Evolutionary conservation across 2,329 filamentous ascomycete genomes (phyloP), one percentile per base, ranked within the genome.

Genomic region (Cladosporium oxysporum): DNA sequence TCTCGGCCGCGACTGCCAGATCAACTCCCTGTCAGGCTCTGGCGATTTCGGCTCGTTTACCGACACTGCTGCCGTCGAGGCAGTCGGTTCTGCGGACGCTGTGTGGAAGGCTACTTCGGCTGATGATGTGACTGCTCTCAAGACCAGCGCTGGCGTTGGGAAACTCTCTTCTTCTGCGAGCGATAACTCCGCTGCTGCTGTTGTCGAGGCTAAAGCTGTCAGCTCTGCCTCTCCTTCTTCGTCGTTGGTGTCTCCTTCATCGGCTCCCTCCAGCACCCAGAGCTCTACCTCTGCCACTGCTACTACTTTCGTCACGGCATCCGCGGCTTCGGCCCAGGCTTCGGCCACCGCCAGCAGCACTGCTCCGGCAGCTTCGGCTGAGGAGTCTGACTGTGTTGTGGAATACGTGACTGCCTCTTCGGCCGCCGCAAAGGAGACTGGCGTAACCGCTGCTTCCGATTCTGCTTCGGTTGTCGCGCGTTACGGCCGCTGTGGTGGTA

Each of bases 1-100:
- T 66, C 79, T 87, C 4, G 83, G 84, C 67, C 83, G 79, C 67
- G 73, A 70, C 60, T 87, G 86, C 75, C 73, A 83, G 77, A 14
- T 79, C 63, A 88, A 88, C 77, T 68, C 68, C 10, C 69, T 71
- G 31, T 67, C 69, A 2, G 67, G 66, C 62, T 70, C 69, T n/a
- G 70, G 70, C 12, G 59, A 60, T 21, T 71, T 71, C 58, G 63
- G 58, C 8, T 55, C 66, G 29, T 64, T 65, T 6, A 55, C 55
- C 18, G 82, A 84, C 71, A 80, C 81, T 12, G 75, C 73, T 61
- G 83, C 87, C 76, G 72, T 88, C 53, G 62, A 70, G 65, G 79
- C 82, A 70, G 86, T 87, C 74, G 75, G 77, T 52, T 83, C 83
- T 67, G 84, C n/a, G 5, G 59, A 41, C 18, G 29, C 47, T 0